phyloP scores from a whole-genome alignment of 2,329 filamentous ascomycete genomes.

The Diaporthe caulivora region DNA sequence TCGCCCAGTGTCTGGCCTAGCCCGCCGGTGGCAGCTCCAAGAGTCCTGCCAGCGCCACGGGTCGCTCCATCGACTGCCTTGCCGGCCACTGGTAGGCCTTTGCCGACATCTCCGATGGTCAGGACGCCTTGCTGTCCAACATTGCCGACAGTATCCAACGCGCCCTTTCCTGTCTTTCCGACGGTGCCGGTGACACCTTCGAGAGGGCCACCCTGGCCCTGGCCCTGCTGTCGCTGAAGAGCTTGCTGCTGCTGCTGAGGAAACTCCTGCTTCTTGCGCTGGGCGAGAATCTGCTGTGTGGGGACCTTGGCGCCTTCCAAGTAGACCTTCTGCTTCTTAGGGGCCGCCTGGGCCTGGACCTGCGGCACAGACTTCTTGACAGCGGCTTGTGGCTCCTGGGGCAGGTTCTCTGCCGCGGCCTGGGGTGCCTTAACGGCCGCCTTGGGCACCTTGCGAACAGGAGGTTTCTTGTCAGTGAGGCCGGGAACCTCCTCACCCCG shows the following conservation, averaged over 20 bases:
- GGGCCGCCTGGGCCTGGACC: not conserved
- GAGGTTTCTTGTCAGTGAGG: slow-evolving; percentile 34
- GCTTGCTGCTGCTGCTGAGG: slow-evolving; percentile 17
- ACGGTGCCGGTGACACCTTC: not conserved
- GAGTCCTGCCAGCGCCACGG: slow-evolving; percentile 31
- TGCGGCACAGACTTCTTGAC: slow-evolving; percentile 24
- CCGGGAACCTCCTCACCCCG: slow-evolving; percentile 38
- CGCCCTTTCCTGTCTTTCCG: slow-evolving; percentile 29
- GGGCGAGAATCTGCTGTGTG: slow-evolving; percentile 34
- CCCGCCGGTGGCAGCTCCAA: slow-evolving; percentile 34
- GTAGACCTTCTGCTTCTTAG: slow-evolving; percentile 39
- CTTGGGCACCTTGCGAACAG: slow-evolving; percentile 31
- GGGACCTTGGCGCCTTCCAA: slow-evolving; percentile 30
- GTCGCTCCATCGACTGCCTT: slow-evolving; percentile 37
- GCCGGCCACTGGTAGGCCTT: slow-evolving; percentile 34
- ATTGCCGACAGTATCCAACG: slow-evolving; percentile 29
- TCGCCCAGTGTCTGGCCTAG: slow-evolving; percentile 34
- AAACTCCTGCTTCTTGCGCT: slow-evolving; percentile 35
- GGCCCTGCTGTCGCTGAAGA: slow-evolving; percentile 17
- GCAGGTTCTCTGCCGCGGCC: slow-evolving; percentile 30
- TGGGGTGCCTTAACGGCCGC: slow-evolving; percentile 2
- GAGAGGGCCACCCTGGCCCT: slow-evolving; percentile 12
- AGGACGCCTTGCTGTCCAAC: slow-evolving; percentile 29
- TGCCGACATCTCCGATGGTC: slow-evolving; percentile 35
- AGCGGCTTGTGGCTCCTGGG: slow-evolving; percentile 17